These are phyloP conservation scores for Sphagnum fallax DNA, from an alignment of 228 moss, liverwort and hornwort genomes.

Conservation along the genomic window DNA sequence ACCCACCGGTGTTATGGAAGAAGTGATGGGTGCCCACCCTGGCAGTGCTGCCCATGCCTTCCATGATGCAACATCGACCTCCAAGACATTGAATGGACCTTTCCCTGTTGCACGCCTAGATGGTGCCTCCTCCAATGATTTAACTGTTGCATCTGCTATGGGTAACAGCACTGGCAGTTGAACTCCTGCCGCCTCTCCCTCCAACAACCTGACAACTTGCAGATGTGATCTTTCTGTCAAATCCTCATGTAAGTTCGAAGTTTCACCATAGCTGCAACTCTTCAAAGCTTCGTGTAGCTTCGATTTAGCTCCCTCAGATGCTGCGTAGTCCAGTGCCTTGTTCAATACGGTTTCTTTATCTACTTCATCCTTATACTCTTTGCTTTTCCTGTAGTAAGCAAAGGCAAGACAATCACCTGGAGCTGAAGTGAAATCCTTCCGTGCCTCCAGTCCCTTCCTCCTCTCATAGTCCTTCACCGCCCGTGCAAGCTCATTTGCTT, in stretches of 20 bases:
- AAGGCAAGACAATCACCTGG: conserved; percentile 89
- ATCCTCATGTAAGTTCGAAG: conserved; percentile 13
- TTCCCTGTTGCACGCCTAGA: conserved; percentile 15
- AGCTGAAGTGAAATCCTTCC: conserved; percentile 32
- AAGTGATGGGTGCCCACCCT: conserved; percentile 44
- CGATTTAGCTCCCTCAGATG: conserved; percentile 45
- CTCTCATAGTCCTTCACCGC: conserved; percentile 64
- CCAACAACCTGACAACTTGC: conserved; percentile 64
- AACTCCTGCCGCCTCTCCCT: conserved; percentile 32
- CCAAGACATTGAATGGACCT: conserved; percentile 49
- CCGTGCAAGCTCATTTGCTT: conserved; percentile 54
- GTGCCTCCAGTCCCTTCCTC: conserved; percentile 42
- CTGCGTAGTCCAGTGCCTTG: conserved; percentile 44
- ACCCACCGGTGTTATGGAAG: conserved; percentile 57
- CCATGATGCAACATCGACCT: conserved; percentile 24
- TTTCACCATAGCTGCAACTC: conserved; percentile 2
- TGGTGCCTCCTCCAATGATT: conserved; percentile 42
- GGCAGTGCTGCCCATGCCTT: conserved; percentile 62
- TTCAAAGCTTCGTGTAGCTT: conserved; percentile 43
- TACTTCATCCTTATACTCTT: conserved; percentile 23
- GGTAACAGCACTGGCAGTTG: conserved; percentile 63
- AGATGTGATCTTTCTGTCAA: conserved; percentile 18
- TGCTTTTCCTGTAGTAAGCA: conserved; percentile 62
- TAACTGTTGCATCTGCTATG: conserved; percentile 44
- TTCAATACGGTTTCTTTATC: conserved; percentile 36